A percentile compares a stretch with the other conserved stretches of the same genome.
These are phyloP conservation scores for Heracleum sosnowskyi DNA, from an alignment of 129 eudicot genomes.

Conservation along the genomic window DNA sequence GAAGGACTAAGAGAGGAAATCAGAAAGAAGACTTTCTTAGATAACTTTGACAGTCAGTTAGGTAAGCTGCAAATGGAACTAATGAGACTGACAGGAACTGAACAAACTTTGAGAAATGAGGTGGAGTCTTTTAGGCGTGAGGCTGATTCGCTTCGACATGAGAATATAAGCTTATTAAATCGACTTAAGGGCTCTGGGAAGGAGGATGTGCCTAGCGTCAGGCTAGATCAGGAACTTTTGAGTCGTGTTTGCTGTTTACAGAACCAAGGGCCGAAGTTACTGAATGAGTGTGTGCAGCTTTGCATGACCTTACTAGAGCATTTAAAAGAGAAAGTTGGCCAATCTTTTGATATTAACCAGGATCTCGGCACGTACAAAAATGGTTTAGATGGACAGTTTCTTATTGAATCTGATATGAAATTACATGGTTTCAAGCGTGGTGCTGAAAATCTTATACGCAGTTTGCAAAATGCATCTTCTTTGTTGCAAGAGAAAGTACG, in stretches of 20 bases:
- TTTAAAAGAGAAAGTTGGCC: slow-evolving; percentile 32
- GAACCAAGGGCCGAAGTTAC: slow-evolving; percentile 57
- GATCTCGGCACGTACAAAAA: slow-evolving; percentile 19
- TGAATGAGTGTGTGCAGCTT: slow-evolving; percentile 50
- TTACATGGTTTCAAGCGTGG: slow-evolving; percentile 71
- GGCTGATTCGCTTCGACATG: slow-evolving; percentile 76
- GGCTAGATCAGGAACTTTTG: slow-evolving; percentile 69
- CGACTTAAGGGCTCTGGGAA: slow-evolving; percentile 61
- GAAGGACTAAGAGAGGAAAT: slow-evolving; percentile 53
- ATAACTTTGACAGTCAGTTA: slow-evolving; percentile 38
- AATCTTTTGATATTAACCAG: slow-evolving; percentile 20
- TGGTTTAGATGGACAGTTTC: slow-evolving; percentile 50
- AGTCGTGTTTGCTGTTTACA: slow-evolving; percentile 53
- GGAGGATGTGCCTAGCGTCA: slow-evolving; percentile 42
- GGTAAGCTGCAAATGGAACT: slow-evolving; percentile 68
- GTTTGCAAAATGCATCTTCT: slow-evolving; percentile 48
- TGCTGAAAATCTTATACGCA: slow-evolving; percentile 41
- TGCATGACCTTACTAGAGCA: slow-evolving; percentile 50
- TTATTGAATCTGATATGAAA: slow-evolving; percentile 79
- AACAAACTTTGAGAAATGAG: slow-evolving; percentile 71
- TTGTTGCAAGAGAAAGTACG: slow-evolving; percentile 42
- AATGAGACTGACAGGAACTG: slow-evolving; percentile 69
- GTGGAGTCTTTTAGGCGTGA: slow-evolving; percentile 64
- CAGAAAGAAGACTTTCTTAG: slow-evolving; percentile 32
- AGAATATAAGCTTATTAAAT: slow-evolving; percentile 64